Percentiles rank a stretch among this genome's conserved stretches.
phyloP scores from a whole-genome alignment of 2,329 filamentous ascomycete genomes.

The Mollisiaceae sp. region DNA sequence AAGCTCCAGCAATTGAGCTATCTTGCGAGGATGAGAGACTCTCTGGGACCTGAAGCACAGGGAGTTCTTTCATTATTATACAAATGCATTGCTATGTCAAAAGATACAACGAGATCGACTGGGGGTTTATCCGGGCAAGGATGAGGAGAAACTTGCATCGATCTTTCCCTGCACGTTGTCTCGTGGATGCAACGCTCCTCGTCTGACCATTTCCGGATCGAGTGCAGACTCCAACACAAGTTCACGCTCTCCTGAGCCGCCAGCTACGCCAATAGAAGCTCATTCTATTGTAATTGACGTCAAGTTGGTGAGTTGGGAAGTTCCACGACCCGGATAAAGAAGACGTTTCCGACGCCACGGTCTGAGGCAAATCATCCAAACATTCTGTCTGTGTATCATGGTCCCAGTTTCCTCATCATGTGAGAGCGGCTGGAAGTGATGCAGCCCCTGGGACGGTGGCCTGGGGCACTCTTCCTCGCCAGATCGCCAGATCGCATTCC shows the following conservation, averaged over 20 bases:
- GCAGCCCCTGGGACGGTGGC: neutral
- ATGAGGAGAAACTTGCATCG: slow-evolving; percentile 11
- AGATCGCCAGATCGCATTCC: neutral
- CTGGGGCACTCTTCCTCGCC: neutral
- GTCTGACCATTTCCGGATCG: slow-evolving; percentile 28
- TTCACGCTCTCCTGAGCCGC: neutral
- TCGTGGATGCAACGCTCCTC: slow-evolving; percentile 28
- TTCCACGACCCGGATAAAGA: slow-evolving; percentile 18
- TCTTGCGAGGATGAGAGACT: slow-evolving; percentile 4
- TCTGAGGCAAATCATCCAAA: slow-evolving; percentile 16
- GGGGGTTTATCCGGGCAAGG: slow-evolving; percentile 12
- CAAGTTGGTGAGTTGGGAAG: neutral
- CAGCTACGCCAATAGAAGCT: neutral
- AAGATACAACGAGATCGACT: slow-evolving; percentile 1
- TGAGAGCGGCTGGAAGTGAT: slow-evolving; percentile 4
- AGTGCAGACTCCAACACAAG: slow-evolving; percentile 8
- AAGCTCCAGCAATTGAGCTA: slow-evolving; percentile 6
- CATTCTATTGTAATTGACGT: neutral
- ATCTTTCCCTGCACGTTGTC: slow-evolving; percentile 18
- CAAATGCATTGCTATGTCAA: slow-evolving; percentile 4
- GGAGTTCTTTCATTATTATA: slow-evolving; percentile 14
- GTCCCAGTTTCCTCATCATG: slow-evolving; percentile 13
- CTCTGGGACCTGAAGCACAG: neutral
- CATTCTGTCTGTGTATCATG: neutral
- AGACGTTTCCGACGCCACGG: slow-evolving; percentile 19